Evolutionary conservation across 352 stramenopile genomes (phyloP).

Genomic region (Globisporangium irregulare): DNA sequence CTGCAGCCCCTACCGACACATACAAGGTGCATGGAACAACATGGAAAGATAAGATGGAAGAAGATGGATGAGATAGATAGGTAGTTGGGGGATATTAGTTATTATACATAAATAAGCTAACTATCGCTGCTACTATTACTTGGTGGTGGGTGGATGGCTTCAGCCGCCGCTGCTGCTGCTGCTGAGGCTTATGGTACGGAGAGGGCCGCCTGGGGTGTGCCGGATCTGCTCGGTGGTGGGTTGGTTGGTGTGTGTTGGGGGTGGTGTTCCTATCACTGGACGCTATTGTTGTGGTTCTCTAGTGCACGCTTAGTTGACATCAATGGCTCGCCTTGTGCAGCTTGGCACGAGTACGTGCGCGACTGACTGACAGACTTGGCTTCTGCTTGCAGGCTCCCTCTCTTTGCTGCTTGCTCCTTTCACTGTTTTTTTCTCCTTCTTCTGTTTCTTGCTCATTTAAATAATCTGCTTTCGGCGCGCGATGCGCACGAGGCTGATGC

Average conservation of each 20-base stretch:
- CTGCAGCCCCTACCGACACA: background rate
- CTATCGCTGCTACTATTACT: conserved; percentile 6
- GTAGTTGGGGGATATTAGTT: conserved; percentile 15
- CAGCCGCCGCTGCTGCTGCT: background rate
- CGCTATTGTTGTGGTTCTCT: conserved; percentile 1
- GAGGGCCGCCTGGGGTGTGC: background rate
- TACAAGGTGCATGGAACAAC: background rate
- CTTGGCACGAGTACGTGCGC: background rate
- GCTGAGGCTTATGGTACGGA: conserved; percentile 10
- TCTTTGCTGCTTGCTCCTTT: background rate
- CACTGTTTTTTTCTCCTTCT: background rate
- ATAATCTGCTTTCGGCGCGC: conserved; percentile 19
- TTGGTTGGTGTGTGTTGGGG: background rate
- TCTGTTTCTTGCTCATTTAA: conserved; percentile 2
- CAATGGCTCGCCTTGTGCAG: background rate
- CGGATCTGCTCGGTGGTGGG: conserved; percentile 6
- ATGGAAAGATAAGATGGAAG: background rate
- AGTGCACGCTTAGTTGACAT: background rate
- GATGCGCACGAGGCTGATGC: conserved; percentile 22
- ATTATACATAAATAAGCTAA: conserved; percentile 21
- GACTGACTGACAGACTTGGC: background rate
- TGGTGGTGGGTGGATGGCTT: background rate
- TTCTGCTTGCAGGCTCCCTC: background rate
- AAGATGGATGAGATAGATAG: background rate
- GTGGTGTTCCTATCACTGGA: background rate